Base-by-base conservation (phyloP, 2,329 filamentous ascomycete species). In the Fusarium virguliforme region DNA sequence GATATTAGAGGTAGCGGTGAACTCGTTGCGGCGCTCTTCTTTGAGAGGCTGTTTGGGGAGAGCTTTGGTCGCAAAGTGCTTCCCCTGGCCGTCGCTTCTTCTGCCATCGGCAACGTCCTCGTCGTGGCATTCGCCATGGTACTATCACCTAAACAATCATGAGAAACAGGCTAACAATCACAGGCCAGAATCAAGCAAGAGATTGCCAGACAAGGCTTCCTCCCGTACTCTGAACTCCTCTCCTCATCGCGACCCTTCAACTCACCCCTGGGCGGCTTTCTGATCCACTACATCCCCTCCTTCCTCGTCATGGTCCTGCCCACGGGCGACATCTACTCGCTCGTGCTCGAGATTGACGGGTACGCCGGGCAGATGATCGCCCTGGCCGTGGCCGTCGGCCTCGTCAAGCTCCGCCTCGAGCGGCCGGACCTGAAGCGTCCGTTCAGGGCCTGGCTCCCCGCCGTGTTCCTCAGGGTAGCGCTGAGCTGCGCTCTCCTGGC, bases 321-420 rank as follows among this genome's bases (percentile, higher is more conserved):
- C 0, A 89, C 90, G 0, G 83, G 85, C 4, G 87, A 91, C 51
- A 89, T 91, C 0, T 94, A 93, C 79, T 90, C 88, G 9, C 92
- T 94, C 73, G 93, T 94, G 30, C 81, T 93, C 0, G 90, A 94
- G 51, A 88, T 93, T 0, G 91, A 93, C 74, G 90, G 89, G 0
- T 93, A 93, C 70, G 87, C 90, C 0, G 88, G 84, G 0, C 88
- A 92, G 64, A 82, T 93, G 13, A 86, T 90, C 61, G 85, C 85
- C 0, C 76, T 92, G 1, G 87, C 88, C 0, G 81, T 89, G 0
- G 87, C 87, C 0, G 70, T 85, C 8, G 91, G 91, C 0, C 81
- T 93, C 0, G 72, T 93, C 0, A 86, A 88, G 79, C 81, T 94
- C 6, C 86, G 92, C 0, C 83, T 82, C 61, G 86, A 84, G 66